Evolutionary conservation across 2,329 filamentous ascomycete species (phyloP), one percentile per base, ranked within the genome.

Genomic region (Fusarium xyrophilum): DNA sequence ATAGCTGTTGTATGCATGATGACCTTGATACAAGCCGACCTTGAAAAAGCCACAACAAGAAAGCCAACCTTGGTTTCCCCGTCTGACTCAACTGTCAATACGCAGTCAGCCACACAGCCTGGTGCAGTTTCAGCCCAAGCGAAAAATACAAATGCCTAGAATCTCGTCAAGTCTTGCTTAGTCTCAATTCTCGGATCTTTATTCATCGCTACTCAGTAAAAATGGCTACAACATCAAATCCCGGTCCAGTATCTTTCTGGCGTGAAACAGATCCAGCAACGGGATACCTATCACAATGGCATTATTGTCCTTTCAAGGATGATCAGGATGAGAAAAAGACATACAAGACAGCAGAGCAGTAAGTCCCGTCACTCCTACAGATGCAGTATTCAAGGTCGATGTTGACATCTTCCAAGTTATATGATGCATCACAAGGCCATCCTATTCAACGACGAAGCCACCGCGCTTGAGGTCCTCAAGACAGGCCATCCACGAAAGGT

Each of bases 261-360:
- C 77, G 79, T 28, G 82, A 83, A 46, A 80, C 79, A 17, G 81
- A 86, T 59, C 68, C 77, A 2, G 73, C 77, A 5, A 79, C 83
- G 33, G 87, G 86, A 40, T 89, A 83, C 76, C 80, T 91, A n/a
- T 87, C 84, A 1, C 88, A 91, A 77, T 91, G 88, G 88, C 88
- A 86, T 72, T 71, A 78, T 52, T 82, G 79, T 21, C 76, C 81
- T 4, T 90, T 89, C 70, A 78, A 59, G 38, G 79, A 81, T 54
- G 78, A 79, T 7, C 59, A 74, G 5, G 75, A 77, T 50, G 69
- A 74, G 6, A 68, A 69, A 9, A 77, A 77, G 38, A 75, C 80
- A 15, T 87, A 84, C 71, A 75, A 76, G n/a, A 85, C 83, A 5
- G 83, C 84, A 2, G 85, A 87, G 68, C 84, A 86, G 80, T 85